Evolutionary conservation across 2,329 filamentous ascomycete species (phyloP).

Genomic region (Alternaria novae-zelandiae): DNA sequence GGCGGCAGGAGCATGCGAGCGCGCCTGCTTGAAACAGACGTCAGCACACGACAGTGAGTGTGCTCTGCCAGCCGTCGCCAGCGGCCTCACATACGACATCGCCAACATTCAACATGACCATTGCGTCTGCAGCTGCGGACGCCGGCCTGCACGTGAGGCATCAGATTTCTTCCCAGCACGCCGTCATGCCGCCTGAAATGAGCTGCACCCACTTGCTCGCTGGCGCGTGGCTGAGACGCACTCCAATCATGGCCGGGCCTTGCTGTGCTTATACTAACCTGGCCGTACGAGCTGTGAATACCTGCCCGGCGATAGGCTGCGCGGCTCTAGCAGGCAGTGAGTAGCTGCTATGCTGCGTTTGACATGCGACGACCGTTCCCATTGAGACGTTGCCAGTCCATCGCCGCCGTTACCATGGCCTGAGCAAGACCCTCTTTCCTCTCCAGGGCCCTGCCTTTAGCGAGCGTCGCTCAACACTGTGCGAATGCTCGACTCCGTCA

Average conservation of each 20-base stretch:
- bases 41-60: constrained; percentile 27
- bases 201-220: constrained; percentile 25
- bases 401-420: constrained; percentile 3
- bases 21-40: constrained; percentile 30
- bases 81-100: neutral
- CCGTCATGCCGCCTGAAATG: constrained; percentile 23
- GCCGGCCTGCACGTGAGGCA: constrained; percentile 29
- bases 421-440: neutral
- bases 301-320: neutral
- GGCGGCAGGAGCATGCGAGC: constrained; percentile 17
- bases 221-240: constrained; percentile 30
- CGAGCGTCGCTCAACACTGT: constrained; percentile 9
- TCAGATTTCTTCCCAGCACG: constrained; percentile 26
- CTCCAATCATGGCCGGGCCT: constrained; percentile 18
- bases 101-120: constrained; percentile 7
- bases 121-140: constrained; percentile 16
- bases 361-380: constrained; percentile 8
- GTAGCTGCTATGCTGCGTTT: neutral
- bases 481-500: neutral
- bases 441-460: neutral
- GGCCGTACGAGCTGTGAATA: neutral
- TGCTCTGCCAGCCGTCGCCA: neutral
- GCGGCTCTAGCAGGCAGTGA: neutral
- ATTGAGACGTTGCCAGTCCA: constrained; percentile 2
- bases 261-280: constrained; percentile 1